Evolutionary conservation across 1,139 yeast genomes (phyloP).

Genomic region (Geotrichum cucujoidarum): DNA sequence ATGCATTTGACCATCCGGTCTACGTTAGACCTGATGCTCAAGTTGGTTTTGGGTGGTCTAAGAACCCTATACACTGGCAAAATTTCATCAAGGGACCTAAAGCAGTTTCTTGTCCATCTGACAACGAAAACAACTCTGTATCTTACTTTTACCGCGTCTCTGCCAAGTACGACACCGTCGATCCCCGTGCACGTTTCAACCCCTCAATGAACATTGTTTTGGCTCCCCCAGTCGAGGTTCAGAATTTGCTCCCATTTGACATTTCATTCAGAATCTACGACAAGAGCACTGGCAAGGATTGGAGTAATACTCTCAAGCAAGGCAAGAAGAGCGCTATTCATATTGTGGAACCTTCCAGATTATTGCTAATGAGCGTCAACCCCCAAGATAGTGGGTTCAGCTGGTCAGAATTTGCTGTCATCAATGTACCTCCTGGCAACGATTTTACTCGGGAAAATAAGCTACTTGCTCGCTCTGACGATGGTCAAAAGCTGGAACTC

Average conservation of each 20-base stretch:
- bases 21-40: constrained; percentile 59
- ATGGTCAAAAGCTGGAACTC: constrained; percentile 64
- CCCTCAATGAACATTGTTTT: constrained; percentile 78
- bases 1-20: constrained; percentile 54
- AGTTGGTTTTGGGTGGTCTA: constrained; percentile 62
- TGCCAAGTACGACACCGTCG: constrained; percentile 56
- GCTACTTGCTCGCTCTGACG: constrained; percentile 37
- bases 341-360: constrained; percentile 66
- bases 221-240: constrained; percentile 82
- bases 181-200: constrained; percentile 66
- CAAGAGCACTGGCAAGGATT: constrained; percentile 62
- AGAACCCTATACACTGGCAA: constrained; percentile 60
- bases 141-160: constrained; percentile 68
- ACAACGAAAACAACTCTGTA: constrained; percentile 28
- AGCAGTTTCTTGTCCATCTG: constrained; percentile 55
- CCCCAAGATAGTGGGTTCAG: constrained; percentile 63
- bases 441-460: constrained; percentile 52
- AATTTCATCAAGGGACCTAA: constrained; percentile 47
- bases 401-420: constrained; percentile 73
- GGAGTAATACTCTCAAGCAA: constrained; percentile 56
- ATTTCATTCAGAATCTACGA: constrained; percentile 71
- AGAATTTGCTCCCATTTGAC: constrained; percentile 79
- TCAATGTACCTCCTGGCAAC: constrained; percentile 51
- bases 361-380: constrained; percentile 65
- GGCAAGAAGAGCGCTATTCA: constrained; percentile 73